Evolutionary conservation across 1,139 yeast species (phyloP), one percentile per base, ranked within the genome.

Genomic region (Taphrina flavorubra): DNA sequence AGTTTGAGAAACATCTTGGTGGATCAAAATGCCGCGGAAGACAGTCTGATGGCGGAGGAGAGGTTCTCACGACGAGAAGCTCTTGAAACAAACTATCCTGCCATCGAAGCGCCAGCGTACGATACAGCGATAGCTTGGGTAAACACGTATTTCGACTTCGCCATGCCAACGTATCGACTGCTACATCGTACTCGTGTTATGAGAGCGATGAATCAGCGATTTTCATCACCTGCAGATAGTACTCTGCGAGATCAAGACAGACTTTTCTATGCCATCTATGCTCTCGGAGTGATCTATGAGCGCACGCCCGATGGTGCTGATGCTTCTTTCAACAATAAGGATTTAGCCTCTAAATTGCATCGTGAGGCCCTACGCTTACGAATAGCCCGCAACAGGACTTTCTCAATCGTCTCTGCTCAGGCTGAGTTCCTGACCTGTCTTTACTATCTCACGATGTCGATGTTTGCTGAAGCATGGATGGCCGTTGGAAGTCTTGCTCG

Each of bases 401-500:
- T 18, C n/a, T 49, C 53, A 10, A 49, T 49, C n/a, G 53, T 49
- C 36, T 20, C 53, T 10, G 53, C 53, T 20, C 53, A 49, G 36
- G 53, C 53, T 11, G 53, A 49, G 2, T 49, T 49, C 8, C 36
- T 49, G 11, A 49, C 53, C 6, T 49, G 53, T 20, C 53, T 49
- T 18, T 49, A 49, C 36, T 49, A 49, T 10, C 36, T 49, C n/a
- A 49, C 34, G 8, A 49, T 25, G 31, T 49, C 53, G 7, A 49
- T 49, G 53, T 49, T 49, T 20, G 53, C 36, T 18, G 53, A 49
- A 11, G 53, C 53, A 20, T 49, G 53, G 53, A 49, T 49, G 53
- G 53, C 53, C n/a, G 53, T 49, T 8, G 53, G 53, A 2, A 49
- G 53, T 49, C 53, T 49, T 20, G 53, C 53, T 49, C 53, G 53